Conservation (phyloP, 805 yeast genomes). For the Candida verbasci region DNA sequence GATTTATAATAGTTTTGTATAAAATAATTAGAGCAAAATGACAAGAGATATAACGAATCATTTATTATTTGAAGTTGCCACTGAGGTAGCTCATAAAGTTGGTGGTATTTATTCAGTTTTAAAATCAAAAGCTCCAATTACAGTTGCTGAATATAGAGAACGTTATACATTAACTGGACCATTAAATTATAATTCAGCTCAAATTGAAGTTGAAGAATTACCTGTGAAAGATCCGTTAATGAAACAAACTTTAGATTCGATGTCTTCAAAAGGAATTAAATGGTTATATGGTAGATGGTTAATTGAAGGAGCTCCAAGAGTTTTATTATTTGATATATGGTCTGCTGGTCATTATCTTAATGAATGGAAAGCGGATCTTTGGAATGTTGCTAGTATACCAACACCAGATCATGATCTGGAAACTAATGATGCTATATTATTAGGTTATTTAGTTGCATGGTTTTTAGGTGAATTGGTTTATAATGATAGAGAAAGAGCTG, state of each 20-base stretch:
- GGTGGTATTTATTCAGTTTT: conserved; percentile 97
- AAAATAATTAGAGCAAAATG: conserved; percentile 31
- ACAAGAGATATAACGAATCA: conserved; percentile 84
- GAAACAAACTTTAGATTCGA: conserved; percentile 63
- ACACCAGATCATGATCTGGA: conserved; percentile 86
- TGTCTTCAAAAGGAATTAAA: conserved; percentile 76
- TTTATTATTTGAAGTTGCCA: conserved; percentile 87
- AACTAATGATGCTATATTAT: conserved; percentile 85
- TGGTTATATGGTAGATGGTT: conserved; percentile 94
- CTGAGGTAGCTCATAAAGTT: conserved; percentile 96
- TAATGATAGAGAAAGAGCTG: conserved; percentile 81
- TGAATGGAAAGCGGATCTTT: conserved; percentile 93
- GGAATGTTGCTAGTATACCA: conserved; percentile 91
- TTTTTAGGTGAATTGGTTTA: conserved; percentile 90
- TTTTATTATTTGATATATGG: conserved; percentile 77
- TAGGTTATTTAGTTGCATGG: conserved; percentile 96
- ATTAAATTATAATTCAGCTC: conserved; percentile 65
- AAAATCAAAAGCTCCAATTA: conserved; percentile 94
- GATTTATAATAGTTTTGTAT: too few relatives aligned
- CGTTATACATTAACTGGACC: conserved; percentile 89
- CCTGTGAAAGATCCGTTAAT: conserved; percentile 53
- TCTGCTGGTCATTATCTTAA: conserved; percentile 66
- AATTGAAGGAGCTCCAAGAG: conserved; percentile 96
- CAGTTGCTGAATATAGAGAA: conserved; percentile 87
- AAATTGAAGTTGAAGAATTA: conserved; percentile 77